A percentile compares a stretch with the other conserved stretches of the same genome.
Evolutionary conservation across 129 eudicot genomes (phyloP).

Genomic region (Kitagawia praeruptora): DNA sequence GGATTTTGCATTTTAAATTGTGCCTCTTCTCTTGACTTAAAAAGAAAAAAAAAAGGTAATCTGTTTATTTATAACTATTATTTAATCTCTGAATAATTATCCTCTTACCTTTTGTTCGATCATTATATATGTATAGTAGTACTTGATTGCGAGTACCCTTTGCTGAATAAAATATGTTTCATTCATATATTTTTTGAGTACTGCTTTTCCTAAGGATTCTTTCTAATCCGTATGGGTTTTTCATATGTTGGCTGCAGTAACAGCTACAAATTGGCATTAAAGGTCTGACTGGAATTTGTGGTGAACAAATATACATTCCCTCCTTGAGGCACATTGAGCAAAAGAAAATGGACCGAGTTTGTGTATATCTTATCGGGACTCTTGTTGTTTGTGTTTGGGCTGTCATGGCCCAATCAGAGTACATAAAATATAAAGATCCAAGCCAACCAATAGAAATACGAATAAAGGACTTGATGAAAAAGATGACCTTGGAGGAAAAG

Average conservation of each 20-base stretch:
- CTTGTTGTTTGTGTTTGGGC: slow-evolving; percentile 32
- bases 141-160: neutral
- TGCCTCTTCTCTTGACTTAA: neutral
- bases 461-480: slow-evolving; percentile 36
- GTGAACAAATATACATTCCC: neutral
- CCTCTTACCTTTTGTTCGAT: neutral
- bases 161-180: neutral
- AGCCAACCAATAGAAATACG: slow-evolving; percentile 36
- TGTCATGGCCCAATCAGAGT: slow-evolving; percentile 27
- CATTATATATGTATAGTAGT: neutral
- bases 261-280: neutral
- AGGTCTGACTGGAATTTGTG: neutral
- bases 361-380: neutral
- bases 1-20: neutral
- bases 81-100: neutral
- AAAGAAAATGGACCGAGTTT: neutral
- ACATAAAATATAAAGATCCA: slow-evolving; percentile 54
- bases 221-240: neutral
- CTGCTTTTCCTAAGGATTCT: neutral
- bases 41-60: neutral
- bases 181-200: neutral
- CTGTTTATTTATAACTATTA: neutral
- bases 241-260: slow-evolving; percentile 2
- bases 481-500: slow-evolving; percentile 61
- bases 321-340: neutral